Base-by-base conservation (phyloP, 140 eudicot genomes). In the Bidens hawaiensis region DNA sequence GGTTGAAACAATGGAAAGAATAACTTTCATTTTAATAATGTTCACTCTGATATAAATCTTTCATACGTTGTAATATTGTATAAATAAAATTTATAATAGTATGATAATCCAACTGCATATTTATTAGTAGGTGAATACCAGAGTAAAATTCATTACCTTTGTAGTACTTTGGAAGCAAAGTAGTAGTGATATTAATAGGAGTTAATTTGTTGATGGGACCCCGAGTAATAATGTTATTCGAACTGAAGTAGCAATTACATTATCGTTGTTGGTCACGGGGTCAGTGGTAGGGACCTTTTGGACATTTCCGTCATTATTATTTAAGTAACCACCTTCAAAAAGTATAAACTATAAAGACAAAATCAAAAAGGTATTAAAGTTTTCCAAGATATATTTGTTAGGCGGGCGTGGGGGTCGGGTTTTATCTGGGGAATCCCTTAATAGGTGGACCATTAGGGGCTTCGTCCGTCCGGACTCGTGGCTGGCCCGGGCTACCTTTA, bases 201-300 rank as follows among this genome's bases (percentile, higher is more conserved):
- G 69, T 70, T 33, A 48, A n/a, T 18, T 36, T 49, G 62, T 34
- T 25, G 52, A 70, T 48, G 61, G 61, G 69, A 31, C 75, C 62
- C 62, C 75, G 49, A 70, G 46, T 60, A 68, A 47, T 17, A 60
- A 70, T 41, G 62, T 38, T 61, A 60, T 49, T 61, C 64, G 72
- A 66, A 56, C 77, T 72, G 72, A 64, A 54, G 51, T 70, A 40
- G 46, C 67, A 72, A 42, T 72, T 63, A 72, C 61, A 72, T 64
- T 54, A 63, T 64, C 50, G 75, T 50, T 13, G 53, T 53, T 64
- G 53, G 60, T 25, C 59, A 62, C 15, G 62, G 41, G 36, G 54
- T 52, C 47, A 40, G 66, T 52, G 53, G 52, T 58, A 55, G 59
- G 71, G 51, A 55, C 77, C 72, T 55, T 70, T 54, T 43, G 60